Percentiles rank a stretch among this genome's conserved stretches.
Conservation (phyloP, 805 yeast species). For the Teunomyces cretensis region DNA sequence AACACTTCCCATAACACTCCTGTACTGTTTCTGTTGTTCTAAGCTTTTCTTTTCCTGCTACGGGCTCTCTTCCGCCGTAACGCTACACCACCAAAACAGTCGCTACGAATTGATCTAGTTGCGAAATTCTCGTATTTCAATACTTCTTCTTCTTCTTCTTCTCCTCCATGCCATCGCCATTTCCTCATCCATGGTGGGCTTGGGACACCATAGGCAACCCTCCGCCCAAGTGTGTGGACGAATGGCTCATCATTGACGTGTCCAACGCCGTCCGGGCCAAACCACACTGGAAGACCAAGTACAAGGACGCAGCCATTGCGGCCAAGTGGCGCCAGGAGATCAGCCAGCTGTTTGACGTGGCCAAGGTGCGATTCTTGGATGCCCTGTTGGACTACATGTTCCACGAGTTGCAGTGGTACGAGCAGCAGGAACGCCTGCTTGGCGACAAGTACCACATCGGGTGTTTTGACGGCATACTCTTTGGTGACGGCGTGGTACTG, state of each 20-base stretch:
- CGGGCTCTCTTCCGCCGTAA: no score
- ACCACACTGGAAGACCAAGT: constrained; percentile 28
- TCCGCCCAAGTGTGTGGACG: constrained; percentile 9
- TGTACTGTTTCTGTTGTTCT: no score
- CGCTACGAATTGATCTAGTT: no score
- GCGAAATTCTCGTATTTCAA: no score
- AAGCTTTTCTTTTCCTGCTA: no score
- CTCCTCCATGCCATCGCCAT: constrained; percentile 1
- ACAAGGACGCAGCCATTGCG: constrained; percentile 18
- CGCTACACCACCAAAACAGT: no score
- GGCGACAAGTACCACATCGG: constrained; percentile 8
- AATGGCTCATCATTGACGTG: constrained; percentile 16
- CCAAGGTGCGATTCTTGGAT: constrained; percentile 5
- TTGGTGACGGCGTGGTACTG: constrained; percentile 6
- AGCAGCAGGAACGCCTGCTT: constrained; percentile 5
- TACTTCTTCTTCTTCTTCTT: no score
- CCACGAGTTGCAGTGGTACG: constrained; percentile 16
- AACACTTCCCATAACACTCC: no score
- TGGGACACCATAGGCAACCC: constrained; percentile 2
- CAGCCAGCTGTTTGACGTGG: constrained; percentile 2
- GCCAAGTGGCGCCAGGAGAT: constrained; percentile 27
- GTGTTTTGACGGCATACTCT: constrained; percentile 7
- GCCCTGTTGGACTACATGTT: constrained; percentile 14
- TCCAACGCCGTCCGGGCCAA: constrained; percentile 19
- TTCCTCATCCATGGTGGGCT: constrained; percentile 9